phyloP scores from a whole-genome alignment of 305 asterid species.

The Fraxinus ornus region DNA sequence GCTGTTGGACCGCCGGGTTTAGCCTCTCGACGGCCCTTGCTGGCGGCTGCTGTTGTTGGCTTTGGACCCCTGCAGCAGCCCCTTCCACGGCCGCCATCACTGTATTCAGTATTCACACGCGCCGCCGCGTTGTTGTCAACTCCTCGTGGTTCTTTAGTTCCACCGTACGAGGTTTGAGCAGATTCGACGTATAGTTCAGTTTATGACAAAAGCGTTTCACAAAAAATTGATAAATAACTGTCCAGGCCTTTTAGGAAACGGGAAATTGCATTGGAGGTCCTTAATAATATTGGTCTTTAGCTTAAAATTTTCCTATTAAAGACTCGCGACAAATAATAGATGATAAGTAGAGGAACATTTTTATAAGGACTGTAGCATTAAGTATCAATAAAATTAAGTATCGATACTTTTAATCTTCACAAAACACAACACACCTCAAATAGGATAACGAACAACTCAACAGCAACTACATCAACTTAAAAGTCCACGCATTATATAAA shows the following conservation, averaged over 20 bases:
- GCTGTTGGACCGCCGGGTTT: constrained; percentile 83
- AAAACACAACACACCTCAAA: too few relatives aligned
- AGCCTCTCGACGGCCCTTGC: constrained; percentile 73
- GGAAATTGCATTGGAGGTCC: neutral
- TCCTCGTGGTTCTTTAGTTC: neutral
- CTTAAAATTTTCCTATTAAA: too few relatives aligned
- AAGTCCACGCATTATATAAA: too few relatives aligned
- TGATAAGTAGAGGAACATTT: too few relatives aligned
- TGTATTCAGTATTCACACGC: neutral
- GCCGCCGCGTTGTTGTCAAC: neutral
- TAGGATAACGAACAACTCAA: too few relatives aligned
- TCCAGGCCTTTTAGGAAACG: neutral
- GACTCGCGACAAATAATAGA: neutral
- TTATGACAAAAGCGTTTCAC: neutral
- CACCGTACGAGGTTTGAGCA: neutral
- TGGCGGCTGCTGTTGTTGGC: constrained; percentile 42
- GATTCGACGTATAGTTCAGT: neutral
- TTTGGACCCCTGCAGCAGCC: constrained; percentile 39
- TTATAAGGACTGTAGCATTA: too few relatives aligned
- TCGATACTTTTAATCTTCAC: too few relatives aligned
- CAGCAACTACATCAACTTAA: too few relatives aligned
- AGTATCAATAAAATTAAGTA: too few relatives aligned
- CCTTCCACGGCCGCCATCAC: constrained; percentile 50
- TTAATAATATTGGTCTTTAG: neutral
- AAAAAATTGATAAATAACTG: neutral